phyloP scores from a whole-genome alignment of 1,139 yeast genomes.

The Nakaseomyces kungkrabaensis region DNA sequence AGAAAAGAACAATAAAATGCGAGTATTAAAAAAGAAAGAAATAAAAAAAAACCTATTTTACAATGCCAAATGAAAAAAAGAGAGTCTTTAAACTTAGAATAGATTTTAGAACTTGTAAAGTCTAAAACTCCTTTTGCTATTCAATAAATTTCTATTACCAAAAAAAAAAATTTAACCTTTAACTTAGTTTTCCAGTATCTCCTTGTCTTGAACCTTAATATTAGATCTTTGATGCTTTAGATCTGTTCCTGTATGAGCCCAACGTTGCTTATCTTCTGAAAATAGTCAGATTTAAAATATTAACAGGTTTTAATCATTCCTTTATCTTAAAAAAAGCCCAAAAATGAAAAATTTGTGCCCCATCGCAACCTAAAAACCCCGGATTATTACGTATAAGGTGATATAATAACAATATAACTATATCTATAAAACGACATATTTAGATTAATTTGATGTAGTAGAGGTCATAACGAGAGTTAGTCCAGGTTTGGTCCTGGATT shows the following conservation, averaged over 20 bases:
- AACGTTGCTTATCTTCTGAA: too few species aligned
- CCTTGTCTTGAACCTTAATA: too few species aligned
- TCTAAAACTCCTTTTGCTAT: too few species aligned
- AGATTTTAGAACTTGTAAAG: too few species aligned
- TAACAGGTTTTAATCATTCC: background rate
- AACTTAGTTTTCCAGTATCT: too few species aligned
- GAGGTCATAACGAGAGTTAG: slow-evolving; percentile 17
- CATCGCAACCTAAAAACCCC: background rate
- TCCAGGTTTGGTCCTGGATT: slow-evolving; percentile 8
- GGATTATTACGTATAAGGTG: background rate
- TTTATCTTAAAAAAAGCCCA: background rate
- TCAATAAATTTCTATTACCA: background rate
- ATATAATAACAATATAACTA: too few species aligned
- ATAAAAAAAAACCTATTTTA: background rate
- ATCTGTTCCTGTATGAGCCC: too few species aligned
- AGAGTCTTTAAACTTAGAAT: background rate
- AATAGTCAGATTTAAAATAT: background rate
- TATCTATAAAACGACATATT: too few species aligned
- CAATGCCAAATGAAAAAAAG: background rate
- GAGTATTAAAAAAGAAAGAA: background rate
- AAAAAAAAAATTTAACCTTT: too few species aligned
- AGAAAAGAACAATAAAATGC: background rate
- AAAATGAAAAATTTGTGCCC: slow-evolving; percentile 1
- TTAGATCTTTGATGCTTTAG: too few species aligned
- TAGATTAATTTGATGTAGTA: background rate